Evolutionary conservation across 176 grass and related monocot species (phyloP), one percentile per base, ranked within the genome.

Genomic region (Miscanthus lutarioriparius): DNA sequence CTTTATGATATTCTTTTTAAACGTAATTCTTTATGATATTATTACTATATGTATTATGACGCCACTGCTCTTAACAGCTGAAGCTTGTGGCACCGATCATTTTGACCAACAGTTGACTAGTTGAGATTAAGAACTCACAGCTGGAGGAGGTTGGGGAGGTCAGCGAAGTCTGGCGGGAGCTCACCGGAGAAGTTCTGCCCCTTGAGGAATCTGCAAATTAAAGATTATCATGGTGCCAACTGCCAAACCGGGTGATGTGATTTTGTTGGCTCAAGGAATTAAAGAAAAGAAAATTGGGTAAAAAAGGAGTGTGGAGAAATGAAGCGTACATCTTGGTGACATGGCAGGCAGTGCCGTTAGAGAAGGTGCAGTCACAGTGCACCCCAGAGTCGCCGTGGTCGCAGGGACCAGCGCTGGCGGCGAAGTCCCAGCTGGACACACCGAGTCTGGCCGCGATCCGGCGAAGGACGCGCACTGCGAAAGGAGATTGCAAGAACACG

Each of bases 311-410:
- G 17, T 32, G 51, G 61, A 74, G 30, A 63, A 26, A 19, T 67
- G 54, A 77, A 77, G 40, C 65, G 28, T 90, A 93, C 92, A 98
- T 89, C 72, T 13, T 10, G 20, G 63, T 82, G 43, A 93, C 83
- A 88, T 80, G 96, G 84, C 93, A 98, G 0, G 76, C 13, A 14
- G 95, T 89, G 20, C 74, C 25, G 71, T 92, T 93, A 36, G 75
- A 43, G 82, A 74, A 92, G 70, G 95, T 91, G 85, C 96, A 98
- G 80, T 88, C 91, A 70, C 93, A 98, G 14, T 16, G 48, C 75
- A 98, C 53, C 1, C 38, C 38, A 23, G 70, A 73, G 4, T 74
- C 78, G 8, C n/a, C 49, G 10, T 65, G 23, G 56, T 72, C 72
- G 64, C 96, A 94, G 0, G 83, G 93, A 62, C 90, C 81, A 3